These are phyloP conservation scores for Arbutus unedo DNA, from an alignment of 148 eudicot species.

Conservation along the genomic window DNA sequence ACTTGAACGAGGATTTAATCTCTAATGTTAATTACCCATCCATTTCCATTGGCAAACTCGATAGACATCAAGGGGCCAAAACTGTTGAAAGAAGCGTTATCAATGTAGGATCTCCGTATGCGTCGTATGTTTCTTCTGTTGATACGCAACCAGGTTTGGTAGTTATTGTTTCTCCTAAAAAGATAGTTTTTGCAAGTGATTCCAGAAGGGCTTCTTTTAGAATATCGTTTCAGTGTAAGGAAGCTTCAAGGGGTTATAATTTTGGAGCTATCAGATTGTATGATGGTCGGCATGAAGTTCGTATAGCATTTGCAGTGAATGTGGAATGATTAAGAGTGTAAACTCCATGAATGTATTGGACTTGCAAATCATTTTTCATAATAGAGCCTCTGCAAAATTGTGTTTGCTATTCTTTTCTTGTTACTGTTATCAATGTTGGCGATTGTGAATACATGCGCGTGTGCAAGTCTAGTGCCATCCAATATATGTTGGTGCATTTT, in stretches of 20 bases:
- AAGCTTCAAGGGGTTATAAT: constrained; percentile 53
- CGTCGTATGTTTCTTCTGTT: constrained; percentile 39
- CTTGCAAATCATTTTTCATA: too few relatives aligned
- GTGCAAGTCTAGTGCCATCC: too few relatives aligned
- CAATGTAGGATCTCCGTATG: constrained; percentile 47
- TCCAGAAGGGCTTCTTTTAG: constrained; percentile 31
- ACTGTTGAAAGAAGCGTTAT: constrained; percentile 41
- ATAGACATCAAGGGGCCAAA: constrained; percentile 13
- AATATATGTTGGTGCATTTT: too few relatives aligned
- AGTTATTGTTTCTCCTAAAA: constrained; percentile 43
- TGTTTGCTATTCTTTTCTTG: too few relatives aligned
- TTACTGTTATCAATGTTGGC: too few relatives aligned
- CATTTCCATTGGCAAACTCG: constrained; percentile 51
- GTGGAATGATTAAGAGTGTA: constrained; percentile 19
- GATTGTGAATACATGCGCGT: too few relatives aligned
- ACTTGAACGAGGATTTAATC: constrained; percentile 30
- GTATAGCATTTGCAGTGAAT: constrained; percentile 54
- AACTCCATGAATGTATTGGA: background rate
- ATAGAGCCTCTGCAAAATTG: too few relatives aligned
- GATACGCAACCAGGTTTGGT: constrained; percentile 41
- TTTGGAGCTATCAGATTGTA: constrained; percentile 55
- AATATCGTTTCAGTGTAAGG: constrained; percentile 39
- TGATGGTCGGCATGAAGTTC: constrained; percentile 48
- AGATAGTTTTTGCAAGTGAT: constrained; percentile 33
- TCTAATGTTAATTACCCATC: constrained; percentile 58